Evolutionary conservation across 331 rosid species (phyloP).

Genomic region (Pyrus hybrid): DNA sequence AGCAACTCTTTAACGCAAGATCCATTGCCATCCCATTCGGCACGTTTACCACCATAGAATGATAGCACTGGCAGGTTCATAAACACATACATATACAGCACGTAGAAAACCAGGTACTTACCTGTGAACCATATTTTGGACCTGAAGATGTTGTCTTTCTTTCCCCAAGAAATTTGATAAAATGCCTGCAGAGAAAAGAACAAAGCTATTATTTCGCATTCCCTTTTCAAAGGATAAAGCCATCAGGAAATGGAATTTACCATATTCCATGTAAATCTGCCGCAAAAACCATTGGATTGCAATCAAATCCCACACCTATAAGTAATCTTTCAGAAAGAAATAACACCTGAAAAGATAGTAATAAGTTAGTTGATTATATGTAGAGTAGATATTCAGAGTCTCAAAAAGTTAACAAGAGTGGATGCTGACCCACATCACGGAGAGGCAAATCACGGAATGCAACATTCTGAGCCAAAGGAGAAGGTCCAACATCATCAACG

Average conservation of each 20-base stretch:
- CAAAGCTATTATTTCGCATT: not conserved
- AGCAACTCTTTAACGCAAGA: not conserved
- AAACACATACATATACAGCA: not conserved
- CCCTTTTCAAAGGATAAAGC: constrained; percentile 5
- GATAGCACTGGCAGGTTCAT: not conserved
- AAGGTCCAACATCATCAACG: constrained; percentile 87
- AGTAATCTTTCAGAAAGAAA: constrained; percentile 82
- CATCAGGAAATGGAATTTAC: constrained; percentile 20
- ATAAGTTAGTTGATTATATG: constrained; percentile 9
- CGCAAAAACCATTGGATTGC: constrained; percentile 81
- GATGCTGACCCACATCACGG: constrained; percentile 99
- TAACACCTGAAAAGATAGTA: constrained; percentile 57
- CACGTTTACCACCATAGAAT: not conserved
- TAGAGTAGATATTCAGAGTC: constrained; percentile 7
- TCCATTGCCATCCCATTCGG: not conserved
- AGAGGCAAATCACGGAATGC: constrained; percentile 90
- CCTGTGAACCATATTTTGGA: constrained; percentile 78
- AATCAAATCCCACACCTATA: constrained; percentile 85
- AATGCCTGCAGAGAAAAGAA: constrained; percentile 48
- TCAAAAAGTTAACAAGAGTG: constrained; percentile 40
- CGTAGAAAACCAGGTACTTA: constrained; percentile 11
- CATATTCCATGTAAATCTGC: constrained; percentile 81
- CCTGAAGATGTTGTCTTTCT: constrained; percentile 56
- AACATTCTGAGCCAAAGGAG: constrained; percentile 88
- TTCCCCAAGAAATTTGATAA: constrained; percentile 73